phyloP scores from a whole-genome alignment of 2,329 filamentous ascomycete genomes.

The Cladophialophora carrionii region DNA sequence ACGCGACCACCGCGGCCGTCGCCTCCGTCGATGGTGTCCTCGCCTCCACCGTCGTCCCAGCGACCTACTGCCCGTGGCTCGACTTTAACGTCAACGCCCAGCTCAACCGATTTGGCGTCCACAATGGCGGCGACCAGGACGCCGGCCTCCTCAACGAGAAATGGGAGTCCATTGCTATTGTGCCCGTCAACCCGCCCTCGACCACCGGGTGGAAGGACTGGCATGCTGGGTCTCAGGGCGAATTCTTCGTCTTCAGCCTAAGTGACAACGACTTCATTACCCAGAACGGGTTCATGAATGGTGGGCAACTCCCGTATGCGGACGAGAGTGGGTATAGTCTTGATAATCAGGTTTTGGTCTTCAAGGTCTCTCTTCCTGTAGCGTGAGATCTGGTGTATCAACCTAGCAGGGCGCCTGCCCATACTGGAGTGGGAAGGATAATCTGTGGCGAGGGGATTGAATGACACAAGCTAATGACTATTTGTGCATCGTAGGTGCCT shows the following conservation, averaged over 20 bases:
- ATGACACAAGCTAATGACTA: neutral
- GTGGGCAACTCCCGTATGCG: conserved; percentile 59
- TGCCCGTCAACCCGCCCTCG: conserved; percentile 57
- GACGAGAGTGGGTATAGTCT: conserved; percentile 63
- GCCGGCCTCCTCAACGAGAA: conserved; percentile 70
- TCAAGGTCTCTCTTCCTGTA: conserved; percentile 51
- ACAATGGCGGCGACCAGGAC: conserved; percentile 68
- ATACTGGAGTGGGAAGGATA: neutral
- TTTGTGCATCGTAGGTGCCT: no score
- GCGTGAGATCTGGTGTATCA: neutral
- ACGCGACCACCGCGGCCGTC: conserved; percentile 49
- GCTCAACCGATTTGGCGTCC: conserved; percentile 66
- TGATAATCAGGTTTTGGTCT: conserved; percentile 66
- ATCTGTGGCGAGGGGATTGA: neutral
- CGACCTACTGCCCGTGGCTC: conserved; percentile 67
- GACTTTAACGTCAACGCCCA: conserved; percentile 70
- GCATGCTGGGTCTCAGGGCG: conserved; percentile 49
- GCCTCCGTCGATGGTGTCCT: conserved; percentile 58
- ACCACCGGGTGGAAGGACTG: conserved; percentile 31
- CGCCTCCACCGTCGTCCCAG: conserved; percentile 58
- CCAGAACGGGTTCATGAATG: conserved; percentile 65
- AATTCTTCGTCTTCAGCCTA: conserved; percentile 69
- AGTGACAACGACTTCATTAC: conserved; percentile 78
- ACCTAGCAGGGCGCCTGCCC: neutral
- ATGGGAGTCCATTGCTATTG: conserved; percentile 70